A percentile compares a stretch with the other conserved stretches of the same genome.
Evolutionary conservation across 305 asterid genomes (phyloP).

Genomic region (Rubia peregrina): DNA sequence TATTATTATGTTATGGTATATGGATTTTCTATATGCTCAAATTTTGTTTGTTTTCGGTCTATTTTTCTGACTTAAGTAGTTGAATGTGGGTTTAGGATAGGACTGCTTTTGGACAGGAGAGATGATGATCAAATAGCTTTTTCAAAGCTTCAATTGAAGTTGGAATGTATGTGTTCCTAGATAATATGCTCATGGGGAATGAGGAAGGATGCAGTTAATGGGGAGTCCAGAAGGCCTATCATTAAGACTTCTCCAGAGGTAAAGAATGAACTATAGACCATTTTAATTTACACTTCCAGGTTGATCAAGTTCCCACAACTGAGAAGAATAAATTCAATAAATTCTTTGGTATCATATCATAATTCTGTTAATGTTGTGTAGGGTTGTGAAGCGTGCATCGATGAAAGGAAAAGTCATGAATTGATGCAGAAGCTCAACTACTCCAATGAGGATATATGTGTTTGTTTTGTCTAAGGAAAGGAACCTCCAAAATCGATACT

Average conservation of each 20-base stretch:
- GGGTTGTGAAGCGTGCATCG: conserved; percentile 97
- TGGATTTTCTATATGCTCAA: background rate
- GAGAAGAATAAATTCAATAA: background rate
- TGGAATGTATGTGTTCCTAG: too few relatives aligned
- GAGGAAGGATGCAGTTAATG: conserved; percentile 16
- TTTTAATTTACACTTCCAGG: background rate
- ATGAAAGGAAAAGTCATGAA: conserved; percentile 85
- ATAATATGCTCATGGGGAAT: background rate
- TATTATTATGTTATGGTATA: background rate
- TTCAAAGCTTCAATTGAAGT: background rate
- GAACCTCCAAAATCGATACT: conserved; percentile 92
- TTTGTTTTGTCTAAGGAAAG: conserved; percentile 75
- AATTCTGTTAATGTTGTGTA: conserved; percentile 20
- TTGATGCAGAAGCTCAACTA: conserved; percentile 80
- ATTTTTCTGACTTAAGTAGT: too few relatives aligned
- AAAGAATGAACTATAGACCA: conserved; percentile 4
- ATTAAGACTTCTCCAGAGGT: conserved; percentile 23
- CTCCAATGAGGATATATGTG: conserved; percentile 77
- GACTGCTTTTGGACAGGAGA: background rate
- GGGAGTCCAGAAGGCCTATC: conserved; percentile 14
- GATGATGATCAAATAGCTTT: too few relatives aligned
- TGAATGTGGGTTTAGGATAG: background rate
- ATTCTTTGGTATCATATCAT: background rate
- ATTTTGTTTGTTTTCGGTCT: background rate
- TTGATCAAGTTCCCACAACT: conserved; percentile 1